Evolutionary conservation across 495 filamentous ascomycete species (phyloP), one percentile per base, ranked within the genome.

Genomic region (Sabuloglossum arenarium): DNA sequence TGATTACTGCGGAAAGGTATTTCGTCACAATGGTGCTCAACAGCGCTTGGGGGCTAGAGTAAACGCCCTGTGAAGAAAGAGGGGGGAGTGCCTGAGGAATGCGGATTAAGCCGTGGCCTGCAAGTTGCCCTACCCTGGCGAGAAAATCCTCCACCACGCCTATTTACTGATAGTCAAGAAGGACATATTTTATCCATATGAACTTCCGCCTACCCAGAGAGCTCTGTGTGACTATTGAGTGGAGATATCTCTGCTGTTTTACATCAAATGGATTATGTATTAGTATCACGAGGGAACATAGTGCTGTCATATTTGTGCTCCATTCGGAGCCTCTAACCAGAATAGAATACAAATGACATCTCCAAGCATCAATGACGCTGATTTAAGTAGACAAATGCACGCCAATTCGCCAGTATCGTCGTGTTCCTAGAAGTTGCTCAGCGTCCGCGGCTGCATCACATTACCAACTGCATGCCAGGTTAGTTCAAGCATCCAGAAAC

Each of bases 401-500:
- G 5, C 23, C 11, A 51, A 8, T 29, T 27, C 28, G 47, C 28
- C 24, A 28, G 23, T 11, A 16, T 12, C 28, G 16, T 12, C 28
- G 23, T 3, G 25, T 14, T 12, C 4, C 47, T 6, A 43, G 1
- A 23, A 21, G 12, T 21, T 43, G 39, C 39, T 21, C 39, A 6
- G 47, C 23, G 12, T 51, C 16, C 14, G 47, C 16, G 47, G 27
- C 10, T n/a, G n/a, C 47, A 39, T 55, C n/a, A 55, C 53, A 55
- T 55, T 16, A 55, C 53, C 53, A 55, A 8, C 53, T 55, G n/a
- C n/a, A 54, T 3, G 28, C 39, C 9, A n/a, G 21, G 19, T 55
- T 45, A 55, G 50, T 37, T 5, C 50, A n/a, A 19, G 25, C 21
- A 30, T n/a, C 19, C 5, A 21, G 30, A 55, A 24, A 16, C 24